These are phyloP conservation scores for Stagonosporopsis rhizophila DNA, from an alignment of 2,329 filamentous ascomycete genomes.

Conservation along the genomic window DNA sequence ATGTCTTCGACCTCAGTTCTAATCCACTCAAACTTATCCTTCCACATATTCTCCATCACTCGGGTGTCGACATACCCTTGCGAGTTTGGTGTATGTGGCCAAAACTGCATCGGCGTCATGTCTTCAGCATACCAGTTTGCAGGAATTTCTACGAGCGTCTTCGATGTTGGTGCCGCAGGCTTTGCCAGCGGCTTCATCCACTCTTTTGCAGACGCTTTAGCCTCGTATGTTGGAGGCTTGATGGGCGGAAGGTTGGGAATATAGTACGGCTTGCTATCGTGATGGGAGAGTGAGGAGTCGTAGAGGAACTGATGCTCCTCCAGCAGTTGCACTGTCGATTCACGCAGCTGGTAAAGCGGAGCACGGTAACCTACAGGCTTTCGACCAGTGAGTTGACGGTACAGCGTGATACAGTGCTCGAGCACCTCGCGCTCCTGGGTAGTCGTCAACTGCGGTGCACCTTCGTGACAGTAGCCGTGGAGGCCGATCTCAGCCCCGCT, in stretches of 20 bases:
- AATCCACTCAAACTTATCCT: slow-evolving; percentile 66
- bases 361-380: slow-evolving; percentile 59
- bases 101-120: slow-evolving; percentile 59
- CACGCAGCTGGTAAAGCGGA: slow-evolving; percentile 59
- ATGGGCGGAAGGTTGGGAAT: slow-evolving; percentile 54
- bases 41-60: slow-evolving; percentile 67
- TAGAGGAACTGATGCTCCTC: slow-evolving; percentile 60
- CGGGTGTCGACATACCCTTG: slow-evolving; percentile 65
- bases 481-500: slow-evolving; percentile 62
- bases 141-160: slow-evolving; percentile 56
- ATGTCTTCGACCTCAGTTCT: slow-evolving; percentile 48
- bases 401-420: slow-evolving; percentile 56
- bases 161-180: slow-evolving; percentile 29
- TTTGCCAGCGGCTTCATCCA: slow-evolving; percentile 56
- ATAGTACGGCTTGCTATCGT: slow-evolving; percentile 60
- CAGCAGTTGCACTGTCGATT: slow-evolving; percentile 57
- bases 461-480: slow-evolving; percentile 60
- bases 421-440: slow-evolving; percentile 60
- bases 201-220: slow-evolving; percentile 44
- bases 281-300: slow-evolving; percentile 59
- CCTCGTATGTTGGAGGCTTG: slow-evolving; percentile 50
- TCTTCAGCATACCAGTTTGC: slow-evolving; percentile 62
- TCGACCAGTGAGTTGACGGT: slow-evolving; percentile 54
- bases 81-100: slow-evolving; percentile 58
- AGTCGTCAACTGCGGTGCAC: slow-evolving; percentile 55